Conservation (phyloP, 1,139 yeast species). For the Nakaseomyces sp. region DNA sequence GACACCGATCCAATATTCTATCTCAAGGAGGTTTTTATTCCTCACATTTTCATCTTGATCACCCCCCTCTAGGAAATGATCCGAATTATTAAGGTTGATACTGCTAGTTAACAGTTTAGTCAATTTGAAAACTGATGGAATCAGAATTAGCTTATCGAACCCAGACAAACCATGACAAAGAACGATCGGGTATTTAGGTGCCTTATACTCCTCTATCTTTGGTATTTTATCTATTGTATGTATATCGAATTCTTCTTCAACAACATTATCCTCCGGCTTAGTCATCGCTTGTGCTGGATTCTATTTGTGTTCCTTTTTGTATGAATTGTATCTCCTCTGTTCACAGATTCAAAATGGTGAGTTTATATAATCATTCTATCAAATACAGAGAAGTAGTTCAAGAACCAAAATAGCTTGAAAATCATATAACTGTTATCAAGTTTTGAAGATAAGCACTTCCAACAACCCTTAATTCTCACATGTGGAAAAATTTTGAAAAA, state of each 20-base stretch:
- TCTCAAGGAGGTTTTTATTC: conserved; percentile 34
- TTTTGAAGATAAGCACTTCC: too few species aligned
- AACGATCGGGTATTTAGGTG: conserved; percentile 55
- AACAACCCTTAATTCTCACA: too few species aligned
- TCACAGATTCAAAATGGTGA: too few species aligned
- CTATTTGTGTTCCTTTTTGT: too few species aligned
- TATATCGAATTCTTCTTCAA: conserved; percentile 1
- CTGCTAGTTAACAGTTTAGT: conserved; percentile 22
- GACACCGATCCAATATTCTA: conserved; percentile 80
- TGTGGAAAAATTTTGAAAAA: too few species aligned
- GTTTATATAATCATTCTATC: too few species aligned
- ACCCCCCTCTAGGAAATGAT: conserved; percentile 19
- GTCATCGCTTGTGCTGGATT: too few species aligned
- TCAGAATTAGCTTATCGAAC: conserved; percentile 50
- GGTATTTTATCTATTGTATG: conserved; percentile 1
- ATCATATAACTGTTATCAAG: too few species aligned
- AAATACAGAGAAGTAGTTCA: too few species aligned
- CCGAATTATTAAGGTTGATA: conserved; percentile 16
- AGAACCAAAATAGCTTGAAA: too few species aligned
- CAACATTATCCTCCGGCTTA: not conserved
- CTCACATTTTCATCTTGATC: conserved; percentile 13
- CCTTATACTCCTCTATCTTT: conserved; percentile 21
- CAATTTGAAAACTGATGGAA: conserved; percentile 37
- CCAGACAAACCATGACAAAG: conserved; percentile 83
- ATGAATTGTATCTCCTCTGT: too few species aligned